These are phyloP conservation scores for Laetiporus sulphureus DNA, from an alignment of 1,284 basidiomycete genomes.

Conservation along the genomic window DNA sequence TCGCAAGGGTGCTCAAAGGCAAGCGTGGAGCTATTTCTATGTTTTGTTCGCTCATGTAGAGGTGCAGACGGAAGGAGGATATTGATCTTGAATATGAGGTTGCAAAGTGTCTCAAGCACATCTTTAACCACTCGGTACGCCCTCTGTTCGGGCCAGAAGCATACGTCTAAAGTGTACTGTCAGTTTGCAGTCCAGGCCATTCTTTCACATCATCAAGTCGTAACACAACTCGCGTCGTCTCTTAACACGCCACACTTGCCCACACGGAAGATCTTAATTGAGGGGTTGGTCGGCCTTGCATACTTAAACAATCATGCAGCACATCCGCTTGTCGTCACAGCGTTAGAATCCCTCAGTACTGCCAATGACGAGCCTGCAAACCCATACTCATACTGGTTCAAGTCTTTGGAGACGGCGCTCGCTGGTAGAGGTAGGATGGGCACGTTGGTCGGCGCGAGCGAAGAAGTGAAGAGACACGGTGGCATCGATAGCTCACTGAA, in stretches of 20 bases:
- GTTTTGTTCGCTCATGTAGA: neutral
- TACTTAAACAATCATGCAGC: slow-evolving; percentile 52
- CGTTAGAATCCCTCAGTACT: slow-evolving; percentile 60
- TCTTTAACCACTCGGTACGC: slow-evolving; percentile 74
- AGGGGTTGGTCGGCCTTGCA: slow-evolving; percentile 66
- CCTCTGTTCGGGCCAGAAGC: too few relatives aligned
- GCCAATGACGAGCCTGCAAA: slow-evolving; percentile 51
- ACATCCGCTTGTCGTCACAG: slow-evolving; percentile 51
- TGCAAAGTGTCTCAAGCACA: slow-evolving; percentile 81
- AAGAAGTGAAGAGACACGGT: slow-evolving; percentile 66
- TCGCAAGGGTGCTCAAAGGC: slow-evolving; percentile 60
- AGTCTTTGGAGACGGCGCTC: slow-evolving; percentile 72
- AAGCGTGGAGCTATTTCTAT: slow-evolving; percentile 11
- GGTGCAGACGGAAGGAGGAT: slow-evolving; percentile 57
- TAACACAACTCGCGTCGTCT: slow-evolving; percentile 80
- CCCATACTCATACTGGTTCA: slow-evolving; percentile 88
- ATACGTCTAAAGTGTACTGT: slow-evolving; percentile 36
- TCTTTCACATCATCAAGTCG: slow-evolving; percentile 72
- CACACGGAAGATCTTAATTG: slow-evolving; percentile 77
- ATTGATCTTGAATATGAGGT: slow-evolving; percentile 81
- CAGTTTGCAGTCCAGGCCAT: slow-evolving; percentile 75
- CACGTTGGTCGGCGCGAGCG: slow-evolving; percentile 89
- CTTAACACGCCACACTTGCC: slow-evolving; percentile 81
- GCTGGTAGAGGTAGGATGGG: slow-evolving; percentile 93
- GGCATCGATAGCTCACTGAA: slow-evolving; percentile 64